These are phyloP conservation scores for Chlorella sorokiniana DNA, from an alignment of 139 green algal genomes.

Conservation along the genomic window DNA sequence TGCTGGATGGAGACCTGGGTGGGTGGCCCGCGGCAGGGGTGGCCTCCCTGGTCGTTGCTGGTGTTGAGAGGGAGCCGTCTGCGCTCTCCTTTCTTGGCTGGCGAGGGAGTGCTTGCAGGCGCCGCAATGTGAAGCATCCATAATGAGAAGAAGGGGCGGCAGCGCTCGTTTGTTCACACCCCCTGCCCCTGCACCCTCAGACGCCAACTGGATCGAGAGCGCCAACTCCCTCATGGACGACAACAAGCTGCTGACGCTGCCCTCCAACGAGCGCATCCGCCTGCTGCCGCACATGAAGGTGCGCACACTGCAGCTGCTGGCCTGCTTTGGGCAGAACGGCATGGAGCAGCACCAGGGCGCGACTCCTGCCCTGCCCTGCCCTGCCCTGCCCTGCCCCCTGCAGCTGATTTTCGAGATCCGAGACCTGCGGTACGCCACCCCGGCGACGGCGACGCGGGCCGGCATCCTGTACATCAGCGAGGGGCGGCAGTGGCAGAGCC, in stretches of 20 bases:
- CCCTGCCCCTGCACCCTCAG: neutral
- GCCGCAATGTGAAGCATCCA: neutral
- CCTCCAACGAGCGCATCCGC: conserved; percentile 89
- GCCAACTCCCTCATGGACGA: conserved; percentile 88
- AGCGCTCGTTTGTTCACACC: neutral
- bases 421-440: conserved; percentile 80
- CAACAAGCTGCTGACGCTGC: conserved; percentile 89
- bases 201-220: conserved; percentile 82
- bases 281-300: conserved; percentile 81
- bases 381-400: neutral
- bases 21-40: no score
- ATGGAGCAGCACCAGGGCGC: neutral
- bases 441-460: conserved; percentile 88
- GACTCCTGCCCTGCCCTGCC: neutral
- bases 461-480: conserved; percentile 88
- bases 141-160: neutral
- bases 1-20: conserved; percentile 91
- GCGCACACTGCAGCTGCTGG: neutral
- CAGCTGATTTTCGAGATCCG: conserved; percentile 84
- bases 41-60: no score
- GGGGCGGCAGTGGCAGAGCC: conserved; percentile 84
- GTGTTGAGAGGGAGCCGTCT: neutral
- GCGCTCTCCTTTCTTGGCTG: neutral
- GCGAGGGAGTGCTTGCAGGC: neutral
- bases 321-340: neutral